A percentile compares a stretch with the other conserved stretches of the same genome.
These are phyloP conservation scores for Ormosia semicastrata DNA, from an alignment of 306 rosid species.

Conservation along the genomic window DNA sequence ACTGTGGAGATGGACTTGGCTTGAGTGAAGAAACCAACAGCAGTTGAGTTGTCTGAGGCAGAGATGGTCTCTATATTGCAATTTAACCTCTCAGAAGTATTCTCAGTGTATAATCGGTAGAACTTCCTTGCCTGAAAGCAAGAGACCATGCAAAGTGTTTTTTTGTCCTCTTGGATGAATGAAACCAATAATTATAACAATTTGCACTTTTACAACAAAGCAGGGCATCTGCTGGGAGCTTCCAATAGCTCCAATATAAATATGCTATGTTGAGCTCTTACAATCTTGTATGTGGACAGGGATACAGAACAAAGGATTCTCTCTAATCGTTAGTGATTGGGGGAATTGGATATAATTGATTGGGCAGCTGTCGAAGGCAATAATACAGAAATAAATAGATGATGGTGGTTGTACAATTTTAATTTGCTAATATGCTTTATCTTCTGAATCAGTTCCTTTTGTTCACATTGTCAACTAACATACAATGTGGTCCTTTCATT, in stretches of 20 bases:
- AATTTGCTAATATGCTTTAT: background rate
- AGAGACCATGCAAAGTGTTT: background rate
- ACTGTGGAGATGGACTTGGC: constrained; percentile 49
- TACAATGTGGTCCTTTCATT: background rate
- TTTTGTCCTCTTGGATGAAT: background rate
- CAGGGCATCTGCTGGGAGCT: background rate
- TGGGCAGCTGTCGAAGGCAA: background rate
- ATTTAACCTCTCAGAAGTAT: constrained; percentile 50
- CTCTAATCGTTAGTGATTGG: background rate
- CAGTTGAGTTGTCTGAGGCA: constrained; percentile 39
- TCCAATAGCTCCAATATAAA: background rate
- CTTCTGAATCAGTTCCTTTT: background rate
- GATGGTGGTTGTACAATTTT: background rate
- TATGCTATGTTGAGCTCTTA: background rate
- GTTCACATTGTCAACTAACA: background rate
- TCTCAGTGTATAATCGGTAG: constrained; percentile 42
- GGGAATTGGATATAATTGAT: background rate
- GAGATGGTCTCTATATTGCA: constrained; percentile 46
- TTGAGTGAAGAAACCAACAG: constrained; percentile 32
- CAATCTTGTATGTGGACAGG: background rate
- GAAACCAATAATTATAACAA: background rate
- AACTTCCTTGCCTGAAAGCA: constrained; percentile 52
- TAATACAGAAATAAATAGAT: background rate
- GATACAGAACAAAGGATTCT: background rate
- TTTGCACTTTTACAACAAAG: background rate